These are phyloP conservation scores for Choanephora cucurbitarum DNA, from an alignment of 371 early-diverging fungal genomes.

Conservation along the genomic window DNA sequence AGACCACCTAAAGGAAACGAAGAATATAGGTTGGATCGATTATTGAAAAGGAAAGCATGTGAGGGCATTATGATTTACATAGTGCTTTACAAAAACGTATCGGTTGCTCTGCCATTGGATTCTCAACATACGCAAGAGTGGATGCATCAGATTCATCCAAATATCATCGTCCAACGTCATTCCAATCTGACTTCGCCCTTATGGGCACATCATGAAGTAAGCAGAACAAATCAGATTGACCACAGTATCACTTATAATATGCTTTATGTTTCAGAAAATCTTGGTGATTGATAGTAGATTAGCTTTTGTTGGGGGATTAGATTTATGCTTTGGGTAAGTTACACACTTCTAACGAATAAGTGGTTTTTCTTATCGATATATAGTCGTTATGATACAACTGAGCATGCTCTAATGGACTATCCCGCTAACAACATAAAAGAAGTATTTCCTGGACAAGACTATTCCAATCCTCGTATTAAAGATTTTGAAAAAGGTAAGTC, in stretches of 20 bases:
- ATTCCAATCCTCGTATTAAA: slow-evolving; percentile 87
- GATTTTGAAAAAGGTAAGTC: slow-evolving; percentile 76
- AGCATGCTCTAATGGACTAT: slow-evolving; percentile 78
- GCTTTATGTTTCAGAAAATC: slow-evolving; percentile 70
- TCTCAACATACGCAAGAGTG: slow-evolving; percentile 81
- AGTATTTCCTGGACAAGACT: slow-evolving; percentile 90
- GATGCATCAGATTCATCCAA: slow-evolving; percentile 75
- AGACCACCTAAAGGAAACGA: slow-evolving; percentile 75
- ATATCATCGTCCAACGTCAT: slow-evolving; percentile 60
- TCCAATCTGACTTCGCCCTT: slow-evolving; percentile 52
- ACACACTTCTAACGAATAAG: background rate
- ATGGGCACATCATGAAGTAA: slow-evolving; percentile 78
- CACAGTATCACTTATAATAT: slow-evolving; percentile 4
- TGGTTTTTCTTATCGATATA: background rate
- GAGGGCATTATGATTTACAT: slow-evolving; percentile 90
- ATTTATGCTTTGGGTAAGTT: slow-evolving; percentile 80
- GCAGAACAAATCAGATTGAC: background rate
- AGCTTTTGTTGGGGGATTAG: slow-evolving; percentile 92
- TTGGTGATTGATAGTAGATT: slow-evolving; percentile 80
- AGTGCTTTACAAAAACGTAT: slow-evolving; percentile 85
- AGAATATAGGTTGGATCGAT: slow-evolving; percentile 78
- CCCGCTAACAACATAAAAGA: slow-evolving; percentile 34
- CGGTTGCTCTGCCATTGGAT: slow-evolving; percentile 74
- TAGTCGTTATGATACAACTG: slow-evolving; percentile 82
- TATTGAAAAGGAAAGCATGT: slow-evolving; percentile 82